Percentiles rank a stretch among this genome's conserved stretches.
phyloP scores from a whole-genome alignment of 2,329 filamentous ascomycete genomes.

The Aschersonia sp. region DNA sequence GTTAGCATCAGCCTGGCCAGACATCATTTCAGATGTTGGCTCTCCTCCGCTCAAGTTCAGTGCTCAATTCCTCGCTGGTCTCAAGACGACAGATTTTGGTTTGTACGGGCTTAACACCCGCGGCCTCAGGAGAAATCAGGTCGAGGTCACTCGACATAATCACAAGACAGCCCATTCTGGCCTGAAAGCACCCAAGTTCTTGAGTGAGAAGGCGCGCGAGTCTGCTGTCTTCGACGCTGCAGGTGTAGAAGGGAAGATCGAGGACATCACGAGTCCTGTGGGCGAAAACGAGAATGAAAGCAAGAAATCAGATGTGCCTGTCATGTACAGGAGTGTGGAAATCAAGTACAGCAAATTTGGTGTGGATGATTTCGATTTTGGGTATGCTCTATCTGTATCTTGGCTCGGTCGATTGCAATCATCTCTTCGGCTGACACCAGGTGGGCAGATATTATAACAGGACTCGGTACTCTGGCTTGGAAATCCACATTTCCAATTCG shows the following conservation, averaged over 20 bases:
- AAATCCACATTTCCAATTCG: slow-evolving; percentile 93
- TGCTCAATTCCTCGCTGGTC: slow-evolving; percentile 47
- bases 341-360: slow-evolving; percentile 99
- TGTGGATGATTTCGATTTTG: slow-evolving; percentile 98
- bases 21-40: slow-evolving; percentile 72
- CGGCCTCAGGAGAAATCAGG: slow-evolving; percentile 64
- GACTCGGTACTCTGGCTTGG: slow-evolving; percentile 78
- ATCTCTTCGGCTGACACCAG: slow-evolving; percentile 8
- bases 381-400: slow-evolving; percentile 32
- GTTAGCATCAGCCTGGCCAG: slow-evolving; percentile 82
- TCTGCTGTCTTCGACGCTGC: slow-evolving; percentile 30
- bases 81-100: slow-evolving; percentile 62
- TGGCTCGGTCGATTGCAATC: background rate
- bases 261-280: slow-evolving; percentile 50
- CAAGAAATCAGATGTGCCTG: slow-evolving; percentile 66
- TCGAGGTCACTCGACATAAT: slow-evolving; percentile 57
- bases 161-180: slow-evolving; percentile 45
- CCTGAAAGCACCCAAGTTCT: slow-evolving; percentile 71
- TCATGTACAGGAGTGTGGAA: slow-evolving; percentile 85
- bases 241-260: slow-evolving; percentile 26
- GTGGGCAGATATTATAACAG: slow-evolving; percentile 73
- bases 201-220: slow-evolving; percentile 83
- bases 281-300: slow-evolving; percentile 59
- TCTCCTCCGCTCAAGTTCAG: slow-evolving; percentile 69
- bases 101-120: slow-evolving; percentile 66